Percentiles rank a stretch among this genome's conserved stretches.
These are phyloP conservation scores for Saccharomycopsis hybrid DNA, from an alignment of 1,139 yeast genomes.

Conservation along the genomic window DNA sequence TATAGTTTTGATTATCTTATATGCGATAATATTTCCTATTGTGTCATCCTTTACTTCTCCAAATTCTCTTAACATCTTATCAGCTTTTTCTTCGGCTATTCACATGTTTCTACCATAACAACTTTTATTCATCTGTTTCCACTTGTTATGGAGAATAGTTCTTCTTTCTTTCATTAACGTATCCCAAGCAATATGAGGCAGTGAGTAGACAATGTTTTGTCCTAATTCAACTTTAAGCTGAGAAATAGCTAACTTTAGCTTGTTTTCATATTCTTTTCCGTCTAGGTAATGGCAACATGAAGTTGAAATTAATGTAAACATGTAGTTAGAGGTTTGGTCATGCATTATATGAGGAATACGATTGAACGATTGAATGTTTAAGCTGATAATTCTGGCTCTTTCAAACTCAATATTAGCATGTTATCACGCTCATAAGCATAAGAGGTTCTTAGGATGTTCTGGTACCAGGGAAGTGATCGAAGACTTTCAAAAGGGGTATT, in stretches of 20 bases:
- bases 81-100: constrained; percentile 1
- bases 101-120: neutral
- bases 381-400: neutral
- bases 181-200: neutral
- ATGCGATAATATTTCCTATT: constrained; percentile 1
- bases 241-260: neutral
- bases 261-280: neutral
- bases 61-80: neutral
- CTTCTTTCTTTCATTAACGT: constrained; percentile 7
- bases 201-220: neutral
- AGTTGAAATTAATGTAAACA: too few relatives aligned
- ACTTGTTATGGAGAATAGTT: constrained; percentile 1
- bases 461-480: neutral
- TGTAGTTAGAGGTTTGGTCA: too few relatives aligned
- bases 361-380: too few relatives aligned
- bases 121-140: neutral
- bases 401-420: neutral
- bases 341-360: too few relatives aligned
- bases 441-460: neutral
- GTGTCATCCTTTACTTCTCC: constrained; percentile 1
- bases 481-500: constrained; percentile 1
- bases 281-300: too few relatives aligned
- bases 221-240: constrained; percentile 4
- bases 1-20: constrained; percentile 1
- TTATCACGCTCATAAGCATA: neutral